Evolutionary conservation across 768 basidiomycete genomes (phyloP), one percentile per base, ranked within the genome.

Genomic region (Lactifluus piperatus): DNA sequence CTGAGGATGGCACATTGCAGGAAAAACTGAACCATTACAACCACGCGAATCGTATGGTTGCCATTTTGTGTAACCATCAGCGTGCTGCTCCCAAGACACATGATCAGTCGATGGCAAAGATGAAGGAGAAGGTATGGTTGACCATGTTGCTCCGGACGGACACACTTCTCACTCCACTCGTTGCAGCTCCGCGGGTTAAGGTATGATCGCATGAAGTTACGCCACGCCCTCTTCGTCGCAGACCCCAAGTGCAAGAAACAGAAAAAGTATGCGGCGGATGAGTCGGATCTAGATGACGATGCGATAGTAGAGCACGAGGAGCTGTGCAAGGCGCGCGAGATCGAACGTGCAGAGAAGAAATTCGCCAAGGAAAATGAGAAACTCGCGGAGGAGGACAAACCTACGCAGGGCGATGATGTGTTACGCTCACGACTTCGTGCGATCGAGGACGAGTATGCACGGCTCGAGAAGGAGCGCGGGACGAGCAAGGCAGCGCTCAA

Each of bases 41-140:
- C 67, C 88, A 91, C 49, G 95, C 97, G 10, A 98, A 99, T 73
- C 88, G 97, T 45, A 81, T 88, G 79, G 97, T 98, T 16, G 97
- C 97, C 60, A 92, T 98, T 61, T 77, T 99, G 37, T 99, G 97
- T 79, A 99, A 99, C 80, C 97, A 99, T 89, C 94, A 98, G 72
- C 82, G 93, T 72, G 85, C 84, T 57, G 93, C 87, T 1, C 88
- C 91, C 44, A 98, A 97, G 75, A 88, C 85, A 5, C 94, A 97
- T 66, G 90, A 88, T 34, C 87, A 89, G 60, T 88, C 88, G 8
- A 97, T 98, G 91, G 86, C 88, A 67, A 97, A 91, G 74, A 88
- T 97, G 83, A 80, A 79, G 16, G 84, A 97, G 69, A 94, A 91
- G 79, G 95, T 94, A 66, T 18, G 79, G 73, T 6, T 62, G 9